A percentile compares a stretch with the other conserved stretches of the same genome.
Evolutionary conservation across 2,329 filamentous ascomycete genomes (phyloP).

Genomic region (Diaporthe helianthi): DNA sequence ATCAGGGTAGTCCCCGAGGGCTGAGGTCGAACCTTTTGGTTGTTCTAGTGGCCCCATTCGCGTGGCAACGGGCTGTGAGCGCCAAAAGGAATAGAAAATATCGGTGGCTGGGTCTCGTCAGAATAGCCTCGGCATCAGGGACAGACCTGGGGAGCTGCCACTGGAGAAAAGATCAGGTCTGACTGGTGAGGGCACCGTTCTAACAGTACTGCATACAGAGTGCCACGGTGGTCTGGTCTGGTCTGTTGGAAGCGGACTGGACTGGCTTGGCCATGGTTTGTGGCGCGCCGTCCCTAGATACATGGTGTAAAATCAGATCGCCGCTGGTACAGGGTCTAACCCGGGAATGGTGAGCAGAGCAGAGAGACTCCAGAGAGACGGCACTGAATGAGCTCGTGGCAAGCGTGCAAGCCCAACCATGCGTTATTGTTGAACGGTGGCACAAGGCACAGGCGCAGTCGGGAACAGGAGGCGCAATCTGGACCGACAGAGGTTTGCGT

Average conservation of each 20-base stretch:
- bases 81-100: not conserved
- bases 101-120: constrained; percentile 4
- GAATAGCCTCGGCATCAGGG: not conserved
- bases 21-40: not conserved
- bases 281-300: constrained; percentile 29
- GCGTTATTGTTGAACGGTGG: not conserved
- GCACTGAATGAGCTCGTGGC: constrained; percentile 11
- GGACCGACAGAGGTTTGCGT: constrained; percentile 7
- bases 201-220: not conserved
- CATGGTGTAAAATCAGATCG: constrained; percentile 24
- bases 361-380: not conserved
- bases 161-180: not conserved
- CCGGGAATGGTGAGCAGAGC: not conserved
- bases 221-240: not conserved
- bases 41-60: too few relatives aligned
- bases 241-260: constrained; percentile 3
- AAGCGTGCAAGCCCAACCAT: constrained; percentile 4
- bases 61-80: not conserved
- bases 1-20: not conserved
- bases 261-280: constrained; percentile 15
- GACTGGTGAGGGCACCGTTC: not conserved
- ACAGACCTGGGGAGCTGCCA: not conserved
- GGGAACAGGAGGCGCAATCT: not conserved
- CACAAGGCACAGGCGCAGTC: not conserved
- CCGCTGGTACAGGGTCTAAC: constrained; percentile 23